Evolutionary conservation across 2,329 filamentous ascomycete genomes (phyloP), one percentile per base, ranked within the genome.

Genomic region (Stagonosporopsis vannaccii): DNA sequence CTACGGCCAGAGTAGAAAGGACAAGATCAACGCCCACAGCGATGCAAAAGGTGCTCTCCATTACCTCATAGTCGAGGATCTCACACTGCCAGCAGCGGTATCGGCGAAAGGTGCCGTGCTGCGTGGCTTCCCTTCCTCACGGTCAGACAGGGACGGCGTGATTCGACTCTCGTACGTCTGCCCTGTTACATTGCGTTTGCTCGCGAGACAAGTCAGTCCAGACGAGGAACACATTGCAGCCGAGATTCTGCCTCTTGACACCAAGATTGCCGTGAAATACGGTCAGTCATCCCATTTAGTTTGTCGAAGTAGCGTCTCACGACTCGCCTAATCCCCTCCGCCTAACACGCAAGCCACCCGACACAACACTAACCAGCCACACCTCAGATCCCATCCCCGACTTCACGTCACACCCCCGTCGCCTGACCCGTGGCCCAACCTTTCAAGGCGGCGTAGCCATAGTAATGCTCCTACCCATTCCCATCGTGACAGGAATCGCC

Each of bases 381-480:
- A 7, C 1, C n/a, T 9, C 39, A 55, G 52, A 55, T 23, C 52
- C 37, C 12, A 28, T 50, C 28, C 45, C 45, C 2, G 6, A 44
- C 15, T 50, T 50, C 23, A 33, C 13, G 5, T 40, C 20, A 11
- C 33, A 43, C 19, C 52, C 33, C 1, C 52, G 52, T 8, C 52
- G 52, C 8, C 32, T 48, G 13, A 43, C 25, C 23, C 44, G 45
- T 6, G 52, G 52, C 19, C 39, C 52, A 17, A 37, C 45, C 5
- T 19, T 41, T 19, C 52, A 55, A 40, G 52, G 52, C 26, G 17
- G 23, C 19, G 37, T 55, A 9, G 37, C 45, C 17, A 36, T 45
- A 22, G 33, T 55, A 9, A 17, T 55, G 4, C 39, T 55, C 20
- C 17, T 36, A 19, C 28, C 45, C 17, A 39, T 55, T 13, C 40